Conservation (phyloP, 768 basidiomycete species). For the Fomitopsis serialis region DNA sequence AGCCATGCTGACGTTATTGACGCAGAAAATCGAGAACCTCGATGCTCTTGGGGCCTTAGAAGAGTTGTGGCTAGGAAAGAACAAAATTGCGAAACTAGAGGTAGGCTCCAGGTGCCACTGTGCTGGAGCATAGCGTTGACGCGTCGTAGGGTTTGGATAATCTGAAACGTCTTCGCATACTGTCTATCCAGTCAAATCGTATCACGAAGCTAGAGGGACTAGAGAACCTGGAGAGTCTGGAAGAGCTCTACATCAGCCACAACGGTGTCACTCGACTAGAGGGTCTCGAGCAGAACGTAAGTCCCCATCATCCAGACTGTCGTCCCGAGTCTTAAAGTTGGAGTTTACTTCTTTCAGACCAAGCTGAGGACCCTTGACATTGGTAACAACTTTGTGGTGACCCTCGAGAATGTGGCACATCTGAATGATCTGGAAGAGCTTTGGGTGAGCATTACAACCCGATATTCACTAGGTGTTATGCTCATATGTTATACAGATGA, state of each 20-base stretch:
- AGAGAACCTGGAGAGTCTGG: slow-evolving; percentile 64
- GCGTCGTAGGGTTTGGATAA: slow-evolving; percentile 54
- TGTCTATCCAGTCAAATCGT: slow-evolving; percentile 92
- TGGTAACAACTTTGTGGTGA: slow-evolving; percentile 76
- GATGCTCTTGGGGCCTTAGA: slow-evolving; percentile 78
- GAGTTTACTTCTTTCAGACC: too few species aligned
- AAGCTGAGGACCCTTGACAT: slow-evolving; percentile 85
- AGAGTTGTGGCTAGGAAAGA: slow-evolving; percentile 97
- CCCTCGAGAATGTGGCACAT: slow-evolving; percentile 80
- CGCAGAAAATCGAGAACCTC: slow-evolving; percentile 81
- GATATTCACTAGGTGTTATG: neutral
- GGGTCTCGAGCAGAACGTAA: slow-evolving; percentile 80
- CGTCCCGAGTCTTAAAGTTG: too few species aligned
- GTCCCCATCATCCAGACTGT: too few species aligned
- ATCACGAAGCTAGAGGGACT: slow-evolving; percentile 84
- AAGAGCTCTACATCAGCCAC: slow-evolving; percentile 91
- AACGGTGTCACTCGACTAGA: slow-evolving; percentile 84
- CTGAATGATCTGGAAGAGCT: slow-evolving; percentile 79
- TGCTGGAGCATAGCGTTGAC: neutral
- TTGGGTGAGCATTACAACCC: slow-evolving; percentile 58
- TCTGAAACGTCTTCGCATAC: slow-evolving; percentile 71
- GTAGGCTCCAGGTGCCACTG: slow-evolving; percentile 29
- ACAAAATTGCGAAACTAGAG: slow-evolving; percentile 88
- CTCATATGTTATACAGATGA: slow-evolving; percentile 51
- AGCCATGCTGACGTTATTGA: neutral